Conservation (phyloP, 352 stramenopile species). For the Aphanomyces astaci region DNA sequence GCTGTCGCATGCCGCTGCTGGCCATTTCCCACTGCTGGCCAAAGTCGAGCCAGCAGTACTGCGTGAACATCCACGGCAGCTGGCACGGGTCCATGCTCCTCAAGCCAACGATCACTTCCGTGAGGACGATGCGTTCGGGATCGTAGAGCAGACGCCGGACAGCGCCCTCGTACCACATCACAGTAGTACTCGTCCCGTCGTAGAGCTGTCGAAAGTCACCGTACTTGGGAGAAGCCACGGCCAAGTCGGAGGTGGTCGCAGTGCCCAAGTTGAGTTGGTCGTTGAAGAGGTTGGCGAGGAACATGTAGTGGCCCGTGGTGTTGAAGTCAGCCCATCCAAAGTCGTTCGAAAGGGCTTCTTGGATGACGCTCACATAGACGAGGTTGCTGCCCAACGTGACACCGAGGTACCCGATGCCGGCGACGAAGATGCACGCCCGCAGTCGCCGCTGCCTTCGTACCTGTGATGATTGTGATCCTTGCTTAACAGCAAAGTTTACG, state of each 20-base stretch:
- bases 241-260: neutral
- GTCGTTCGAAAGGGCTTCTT: neutral
- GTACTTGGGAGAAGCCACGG: neutral
- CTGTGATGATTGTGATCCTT: too few relatives aligned
- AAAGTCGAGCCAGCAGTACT: constrained; percentile 20
- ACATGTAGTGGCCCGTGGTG: neutral
- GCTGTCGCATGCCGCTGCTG: neutral
- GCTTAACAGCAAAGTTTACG: too few relatives aligned
- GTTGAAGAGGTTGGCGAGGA: constrained; percentile 3
- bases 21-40: neutral
- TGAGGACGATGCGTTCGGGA: neutral
- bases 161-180: too few relatives aligned
- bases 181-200: neutral
- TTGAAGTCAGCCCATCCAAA: constrained; percentile 8
- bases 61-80: too few relatives aligned
- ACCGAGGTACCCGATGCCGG: neutral
- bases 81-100: neutral
- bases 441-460: too few relatives aligned
- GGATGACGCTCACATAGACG: neutral
- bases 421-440: neutral
- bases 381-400: neutral
- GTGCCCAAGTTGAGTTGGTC: neutral
- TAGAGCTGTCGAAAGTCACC: neutral
- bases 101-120: neutral
- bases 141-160: neutral